Base-by-base conservation (phyloP, 2,329 filamentous ascomycete species). In the Neospermospora avenae region DNA sequence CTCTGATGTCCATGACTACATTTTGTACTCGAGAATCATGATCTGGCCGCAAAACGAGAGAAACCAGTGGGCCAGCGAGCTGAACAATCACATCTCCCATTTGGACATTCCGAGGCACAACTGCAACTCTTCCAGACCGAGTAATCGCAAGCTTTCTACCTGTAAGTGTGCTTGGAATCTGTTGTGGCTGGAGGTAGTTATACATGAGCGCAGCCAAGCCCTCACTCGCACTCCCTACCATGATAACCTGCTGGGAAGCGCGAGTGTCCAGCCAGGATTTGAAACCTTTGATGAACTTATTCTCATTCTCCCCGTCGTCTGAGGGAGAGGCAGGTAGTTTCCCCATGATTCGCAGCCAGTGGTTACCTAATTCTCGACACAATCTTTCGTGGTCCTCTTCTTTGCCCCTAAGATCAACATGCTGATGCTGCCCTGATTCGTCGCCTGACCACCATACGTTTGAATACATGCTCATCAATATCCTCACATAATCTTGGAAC, bases 381-480 rank as follows among this genome's bases (percentile, higher is more conserved):
- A 60, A 22, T 3, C 24, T 31, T 31, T 41, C 53, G n/a, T 57
- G 53, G 25, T 41, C 46, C 20, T 34, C 48, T 48, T 60, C 58
- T 8, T 48, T 57, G 18, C 54, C 58, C 14, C 48, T 48, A 4
- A 60, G n/a, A 49, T 53, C 31, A 5, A 54, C 41, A 34, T 60
- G 58, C 3, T 35, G 53, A 25, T 60, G 44, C 18, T 53, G 45
- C 10, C 58, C 57, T 24, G 37, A 42, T n/a, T 60, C 58, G 34
- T 60, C 58, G 22, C 54, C 54, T 4, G 53, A 53, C 54, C 58
- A 60, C 58, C 58, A 60, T 2, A 46, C 34, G n/a, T 41, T 25
- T 14, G 34, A 37, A 20, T 53, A 53, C 49, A 53, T 53, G 14
- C 7, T 13, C 49, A 39, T 39, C 34, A 53, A 10, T 4, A 7